Percentiles rank a stretch among this genome's conserved stretches.
These are phyloP conservation scores for Rhododendron kiyosumense DNA, from an alignment of 148 eudicot species.

Conservation along the genomic window DNA sequence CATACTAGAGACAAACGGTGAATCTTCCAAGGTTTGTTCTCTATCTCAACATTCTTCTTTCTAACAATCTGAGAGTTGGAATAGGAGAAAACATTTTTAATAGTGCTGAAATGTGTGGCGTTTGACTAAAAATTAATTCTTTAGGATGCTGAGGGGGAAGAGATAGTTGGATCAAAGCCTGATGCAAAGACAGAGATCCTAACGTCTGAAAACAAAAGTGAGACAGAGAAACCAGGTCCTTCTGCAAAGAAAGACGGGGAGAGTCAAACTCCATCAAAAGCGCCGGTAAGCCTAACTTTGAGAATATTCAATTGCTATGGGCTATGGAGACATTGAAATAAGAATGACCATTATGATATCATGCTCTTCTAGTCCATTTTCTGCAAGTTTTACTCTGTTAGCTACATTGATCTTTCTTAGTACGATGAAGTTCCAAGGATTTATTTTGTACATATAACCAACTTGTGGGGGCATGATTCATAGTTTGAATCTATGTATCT, in stretches of 20 bases:
- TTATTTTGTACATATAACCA: background rate
- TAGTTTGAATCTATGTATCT: background rate
- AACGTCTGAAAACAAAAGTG: conserved; percentile 46
- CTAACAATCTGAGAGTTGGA: conserved; percentile 1
- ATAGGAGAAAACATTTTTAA: background rate
- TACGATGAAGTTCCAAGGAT: background rate
- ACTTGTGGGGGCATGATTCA: background rate
- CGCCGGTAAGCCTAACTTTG: conserved; percentile 24
- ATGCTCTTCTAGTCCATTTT: conserved; percentile 5
- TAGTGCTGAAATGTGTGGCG: background rate
- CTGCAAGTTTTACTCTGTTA: conserved; percentile 2
- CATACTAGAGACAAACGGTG: conserved; percentile 68
- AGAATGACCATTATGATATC: background rate
- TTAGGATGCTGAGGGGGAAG: conserved; percentile 35
- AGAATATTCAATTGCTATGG: background rate
- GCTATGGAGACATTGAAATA: background rate
- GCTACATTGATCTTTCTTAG: background rate
- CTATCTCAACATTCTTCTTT: background rate
- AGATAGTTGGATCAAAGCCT: conserved; percentile 41
- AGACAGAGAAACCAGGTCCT: conserved; percentile 47
- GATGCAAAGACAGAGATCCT: conserved; percentile 46
- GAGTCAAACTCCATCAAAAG: conserved; percentile 43
- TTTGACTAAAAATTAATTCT: conserved; percentile 1
- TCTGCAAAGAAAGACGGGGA: conserved; percentile 58
- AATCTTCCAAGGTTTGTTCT: conserved; percentile 61